Base-by-base conservation (phyloP, 106 monocot genomes). In the Triglochin maritima region DNA sequence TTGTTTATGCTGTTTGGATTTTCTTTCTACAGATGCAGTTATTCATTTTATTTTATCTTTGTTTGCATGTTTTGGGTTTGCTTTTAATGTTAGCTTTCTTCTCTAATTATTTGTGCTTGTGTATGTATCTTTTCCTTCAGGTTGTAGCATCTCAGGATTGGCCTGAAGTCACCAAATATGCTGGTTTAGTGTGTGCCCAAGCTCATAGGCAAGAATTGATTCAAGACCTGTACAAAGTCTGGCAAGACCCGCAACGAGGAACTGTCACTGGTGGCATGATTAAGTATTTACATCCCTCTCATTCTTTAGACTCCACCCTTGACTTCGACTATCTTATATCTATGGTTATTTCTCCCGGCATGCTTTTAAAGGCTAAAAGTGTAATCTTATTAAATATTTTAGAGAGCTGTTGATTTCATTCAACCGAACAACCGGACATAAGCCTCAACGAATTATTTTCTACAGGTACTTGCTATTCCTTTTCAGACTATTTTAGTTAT, bases 91-190 rank as follows among this genome's bases (percentile, higher is more conserved):
- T 52, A 52, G 9, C 11, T 52, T 52, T 2, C 52, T 52, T 11
- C 52, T 52, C 7, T 52, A 8, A 8, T 52, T 52, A 52, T 52
- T 8, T 52, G 11, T 52, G 11, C 52, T 1, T 52, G 0, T 52
- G 2, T 52, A 8, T 11, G 9, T 52, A 8, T 52, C 9, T 11
- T 8, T 52, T 46, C 15, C 56, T 56, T 7, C 69, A 96, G 91
- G 96, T 98, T 50, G 91, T 98, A 59, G 96, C 96, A 56, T 98
- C 96, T 66, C 91, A 98, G 79, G 96, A 98, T 57, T 98, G 96
- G 96, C 96, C 96, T 47, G 96, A 98, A 69, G 84, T 98, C 49
- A 98, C 96, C 5, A 98, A 98, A 49, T 98, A 98, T 84, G 88
- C 96, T 47, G 91, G 88, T 1, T 58, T 91, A 57, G 91, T 98